Evolutionary conservation across 2,329 filamentous ascomycete genomes (phyloP).

Genomic region (Coniella vitis): DNA sequence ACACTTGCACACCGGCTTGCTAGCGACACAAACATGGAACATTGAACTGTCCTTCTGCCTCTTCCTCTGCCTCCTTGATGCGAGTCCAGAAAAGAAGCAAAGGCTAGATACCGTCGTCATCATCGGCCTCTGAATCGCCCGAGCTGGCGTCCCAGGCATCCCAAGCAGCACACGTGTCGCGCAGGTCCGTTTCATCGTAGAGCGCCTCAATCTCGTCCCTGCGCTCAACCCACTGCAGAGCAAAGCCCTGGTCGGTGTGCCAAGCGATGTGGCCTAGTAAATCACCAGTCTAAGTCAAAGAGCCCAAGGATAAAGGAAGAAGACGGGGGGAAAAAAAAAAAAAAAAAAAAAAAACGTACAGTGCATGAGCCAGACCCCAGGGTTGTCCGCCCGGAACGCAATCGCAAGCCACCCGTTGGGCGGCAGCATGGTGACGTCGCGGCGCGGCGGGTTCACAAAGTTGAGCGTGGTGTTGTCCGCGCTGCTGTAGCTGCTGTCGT

Average conservation of each 20-base stretch:
- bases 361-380: slow-evolving; percentile 23
- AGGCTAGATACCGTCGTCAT: neutral
- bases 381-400: slow-evolving; percentile 28
- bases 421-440: slow-evolving; percentile 29
- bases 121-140: neutral
- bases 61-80: too few relatives aligned
- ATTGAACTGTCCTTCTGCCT: too few relatives aligned
- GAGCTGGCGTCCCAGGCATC: neutral
- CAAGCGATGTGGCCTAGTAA: slow-evolving; percentile 11
- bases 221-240: slow-evolving; percentile 34
- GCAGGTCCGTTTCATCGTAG: neutral
- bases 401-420: slow-evolving; percentile 25
- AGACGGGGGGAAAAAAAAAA: neutral
- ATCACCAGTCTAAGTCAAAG: neutral
- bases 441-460: slow-evolving; percentile 29
- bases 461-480: slow-evolving; percentile 18
- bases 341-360: slow-evolving; percentile 10
- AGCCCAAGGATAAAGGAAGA: neutral
- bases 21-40: too few relatives aligned
- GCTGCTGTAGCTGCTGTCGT: slow-evolving; percentile 17
- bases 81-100: too few relatives aligned
- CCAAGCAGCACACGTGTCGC: neutral
- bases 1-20: too few relatives aligned
- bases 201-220: slow-evolving; percentile 5
- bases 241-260: slow-evolving; percentile 38